Evolutionary conservation across 1,284 basidiomycete genomes (phyloP), one percentile per base, ranked within the genome.

Genomic region (Heterobasidion irregulare): DNA sequence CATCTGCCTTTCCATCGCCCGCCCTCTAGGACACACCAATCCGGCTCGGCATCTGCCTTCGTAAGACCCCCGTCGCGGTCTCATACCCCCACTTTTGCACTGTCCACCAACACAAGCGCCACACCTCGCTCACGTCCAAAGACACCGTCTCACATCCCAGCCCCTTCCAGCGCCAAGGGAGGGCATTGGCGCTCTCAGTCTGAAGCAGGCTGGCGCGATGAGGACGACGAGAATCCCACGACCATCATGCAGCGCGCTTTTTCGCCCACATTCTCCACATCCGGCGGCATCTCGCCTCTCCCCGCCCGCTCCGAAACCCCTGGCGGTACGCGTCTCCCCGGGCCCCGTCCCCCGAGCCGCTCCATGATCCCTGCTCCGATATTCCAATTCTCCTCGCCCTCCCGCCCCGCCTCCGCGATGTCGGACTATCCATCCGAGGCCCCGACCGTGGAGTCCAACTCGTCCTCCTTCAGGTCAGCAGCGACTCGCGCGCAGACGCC

Each of bases 351-450:
- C 36, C 87, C 88, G 1, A 90, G 88, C 65, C 78, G 86, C 56
- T 91, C 89, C 5, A 86, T 82, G 80, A 91, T 92, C 57, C 89
- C 89, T 16, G 75, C 89, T 18, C 88, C 89, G 5, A 83, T 76
- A 58, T 72, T 91, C 2, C 83, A 87, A 52, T 68, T 90, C 47
- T 82, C 82, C 2, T 78, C 83, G 2, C 82, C 81, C 8, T 89
- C 88, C 32, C 76, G 88, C 47, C 85, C 89, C 0, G 75, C 76
- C 1, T 82, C 86, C 1, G 77, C 85, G 5, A 79, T 87, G 79
- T 91, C 89, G 5, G 76, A 78, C 56, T 83, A 84, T 63, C 72
- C 77, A 47, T 71, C 79, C 5, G 82, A 80, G 56, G 83, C 80
- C 55, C 80, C 78, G 13, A 72, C 72, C 32, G 18, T 16, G 2